These are phyloP conservation scores for Lablab purpureus DNA, from an alignment of 306 rosid genomes.

Conservation along the genomic window DNA sequence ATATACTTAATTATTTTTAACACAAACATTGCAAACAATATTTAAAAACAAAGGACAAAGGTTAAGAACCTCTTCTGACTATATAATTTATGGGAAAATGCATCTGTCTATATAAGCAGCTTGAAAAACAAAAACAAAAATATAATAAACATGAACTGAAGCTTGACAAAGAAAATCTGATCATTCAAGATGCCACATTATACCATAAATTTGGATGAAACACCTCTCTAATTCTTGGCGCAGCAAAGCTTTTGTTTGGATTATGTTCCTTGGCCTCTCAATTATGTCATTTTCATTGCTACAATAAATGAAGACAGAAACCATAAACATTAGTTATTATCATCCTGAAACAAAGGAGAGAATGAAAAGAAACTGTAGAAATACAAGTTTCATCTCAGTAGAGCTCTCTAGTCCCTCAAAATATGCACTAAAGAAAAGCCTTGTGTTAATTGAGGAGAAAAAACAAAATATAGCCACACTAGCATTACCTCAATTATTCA, in stretches of 20 bases:
- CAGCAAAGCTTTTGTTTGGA: slow-evolving; percentile 66
- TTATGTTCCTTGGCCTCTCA: slow-evolving; percentile 73
- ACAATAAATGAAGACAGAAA: slow-evolving; percentile 47
- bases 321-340: slow-evolving; percentile 32
- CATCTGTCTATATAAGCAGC: slow-evolving; percentile 18
- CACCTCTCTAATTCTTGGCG: slow-evolving; percentile 53
- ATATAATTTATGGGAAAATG: background rate
- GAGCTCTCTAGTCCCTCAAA: slow-evolving; percentile 5
- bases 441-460: slow-evolving; percentile 1
- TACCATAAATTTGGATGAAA: slow-evolving; percentile 66
- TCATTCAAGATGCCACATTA: slow-evolving; percentile 37
- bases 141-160: too few relatives aligned
- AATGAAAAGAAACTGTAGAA: background rate
- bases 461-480: slow-evolving; percentile 29
- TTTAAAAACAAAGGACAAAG: too few relatives aligned
- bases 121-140: background rate
- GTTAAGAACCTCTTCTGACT: too few relatives aligned
- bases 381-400: background rate
- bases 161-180: background rate
- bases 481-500: slow-evolving; percentile 72
- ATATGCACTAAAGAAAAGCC: slow-evolving; percentile 12
- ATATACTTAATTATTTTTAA: too few relatives aligned
- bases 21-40: too few relatives aligned
- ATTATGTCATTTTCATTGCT: slow-evolving; percentile 96
- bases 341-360: slow-evolving; percentile 21